Percentiles rank a stretch among this genome's conserved stretches.
Evolutionary conservation across 352 stramenopile genomes (phyloP).

Genomic region (Phytophthora europaea): DNA sequence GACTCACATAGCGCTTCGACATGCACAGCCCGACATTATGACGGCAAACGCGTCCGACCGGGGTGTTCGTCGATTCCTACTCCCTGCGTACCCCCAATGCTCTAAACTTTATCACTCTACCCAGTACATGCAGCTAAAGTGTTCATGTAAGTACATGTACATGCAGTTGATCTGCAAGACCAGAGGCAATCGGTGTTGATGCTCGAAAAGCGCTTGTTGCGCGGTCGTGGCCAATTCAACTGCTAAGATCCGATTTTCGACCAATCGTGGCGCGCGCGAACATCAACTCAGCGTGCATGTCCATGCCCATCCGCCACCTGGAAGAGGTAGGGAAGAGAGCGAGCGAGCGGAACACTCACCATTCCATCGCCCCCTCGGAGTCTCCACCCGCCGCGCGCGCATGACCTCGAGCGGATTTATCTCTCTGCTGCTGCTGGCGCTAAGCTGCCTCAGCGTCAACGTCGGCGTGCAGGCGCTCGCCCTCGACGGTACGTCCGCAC

Average conservation of each 20-base stretch:
- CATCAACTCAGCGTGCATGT: constrained; percentile 19
- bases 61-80: not conserved
- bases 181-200: not conserved
- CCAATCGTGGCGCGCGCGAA: not conserved
- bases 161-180: not conserved
- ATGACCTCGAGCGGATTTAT: constrained; percentile 19
- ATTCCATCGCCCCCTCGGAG: constrained; percentile 7
- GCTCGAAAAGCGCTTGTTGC: not conserved
- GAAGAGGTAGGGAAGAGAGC: constrained; percentile 23
- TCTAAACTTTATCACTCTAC: not conserved
- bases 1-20: constrained; percentile 12
- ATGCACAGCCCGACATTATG: not conserved
- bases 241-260: constrained; percentile 5
- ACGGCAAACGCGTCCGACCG: not conserved
- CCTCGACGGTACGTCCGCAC: constrained; percentile 25
- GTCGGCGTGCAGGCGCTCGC: constrained; percentile 21
- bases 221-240: constrained; percentile 6
- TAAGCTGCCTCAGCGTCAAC: constrained; percentile 22
- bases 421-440: constrained; percentile 16
- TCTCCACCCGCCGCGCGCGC: not conserved
- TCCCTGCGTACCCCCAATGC: not conserved
- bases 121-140: not conserved
- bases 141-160: not conserved
- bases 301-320: constrained; percentile 24
- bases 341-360: not conserved